A percentile compares a stretch with the other conserved stretches of the same genome.
phyloP scores from a whole-genome alignment of 192 early-diverging fungal genomes.

The Backusella tarrabulga region DNA sequence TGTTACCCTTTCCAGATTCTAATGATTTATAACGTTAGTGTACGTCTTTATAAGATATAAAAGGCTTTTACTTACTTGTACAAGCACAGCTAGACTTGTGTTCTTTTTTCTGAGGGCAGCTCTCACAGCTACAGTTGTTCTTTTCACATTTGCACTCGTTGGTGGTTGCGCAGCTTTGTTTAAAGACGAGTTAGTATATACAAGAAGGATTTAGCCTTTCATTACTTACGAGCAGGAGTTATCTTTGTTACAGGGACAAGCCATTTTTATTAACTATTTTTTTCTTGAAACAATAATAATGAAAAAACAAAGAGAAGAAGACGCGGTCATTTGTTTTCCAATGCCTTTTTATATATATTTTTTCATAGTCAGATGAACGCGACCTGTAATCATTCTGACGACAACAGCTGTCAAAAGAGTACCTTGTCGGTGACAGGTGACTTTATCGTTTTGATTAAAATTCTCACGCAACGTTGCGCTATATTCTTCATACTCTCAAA shows the following conservation, averaged over 20 bases:
- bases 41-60: neutral
- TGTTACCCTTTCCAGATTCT: neutral
- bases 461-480: conserved; percentile 1
- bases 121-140: neutral
- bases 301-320: neutral
- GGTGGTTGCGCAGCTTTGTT: neutral
- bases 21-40: neutral
- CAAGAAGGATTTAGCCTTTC: neutral
- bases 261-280: conserved; percentile 5
- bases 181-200: neutral
- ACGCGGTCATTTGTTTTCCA: neutral
- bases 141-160: neutral
- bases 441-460: neutral
- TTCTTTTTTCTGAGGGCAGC: conserved; percentile 1
- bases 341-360: conserved; percentile 4
- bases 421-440: conserved; percentile 9
- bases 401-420: conserved; percentile 11
- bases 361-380: conserved; percentile 6
- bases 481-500: neutral
- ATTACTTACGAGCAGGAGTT: conserved; percentile 11
- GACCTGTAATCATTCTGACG: neutral
- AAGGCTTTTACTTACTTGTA: neutral
- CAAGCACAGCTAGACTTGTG: neutral
- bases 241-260: conserved; percentile 5
- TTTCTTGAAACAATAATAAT: neutral